Percentiles rank a stretch among this genome's conserved stretches.
Conservation (phyloP, 345 rosid genomes). For the Populus tremula region DNA sequence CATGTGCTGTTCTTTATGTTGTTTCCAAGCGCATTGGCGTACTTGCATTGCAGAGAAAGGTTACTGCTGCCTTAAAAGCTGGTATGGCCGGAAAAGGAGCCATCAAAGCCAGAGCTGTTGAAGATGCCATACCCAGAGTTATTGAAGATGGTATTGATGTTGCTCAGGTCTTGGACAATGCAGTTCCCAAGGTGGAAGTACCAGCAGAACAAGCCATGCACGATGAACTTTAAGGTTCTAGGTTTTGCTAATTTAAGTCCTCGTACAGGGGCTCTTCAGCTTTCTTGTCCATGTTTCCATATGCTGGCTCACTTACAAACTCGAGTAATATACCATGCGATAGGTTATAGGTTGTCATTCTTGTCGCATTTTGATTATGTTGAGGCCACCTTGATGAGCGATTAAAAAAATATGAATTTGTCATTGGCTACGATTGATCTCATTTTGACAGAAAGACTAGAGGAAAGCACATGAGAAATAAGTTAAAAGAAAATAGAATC, state of each 20-base stretch:
- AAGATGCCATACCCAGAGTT: conserved; percentile 13
- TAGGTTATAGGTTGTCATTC: background rate
- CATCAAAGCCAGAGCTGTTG: conserved; percentile 8
- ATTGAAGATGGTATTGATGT: conserved; percentile 39
- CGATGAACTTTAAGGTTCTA: conserved; percentile 60
- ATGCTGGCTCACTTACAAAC: background rate
- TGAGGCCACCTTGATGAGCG: no score
- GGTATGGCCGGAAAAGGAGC: conserved; percentile 55
- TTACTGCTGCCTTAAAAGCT: conserved; percentile 74
- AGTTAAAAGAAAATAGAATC: background rate
- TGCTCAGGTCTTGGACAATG: conserved; percentile 39
- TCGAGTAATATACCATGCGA: background rate
- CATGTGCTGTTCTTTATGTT: conserved; percentile 78
- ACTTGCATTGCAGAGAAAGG: conserved; percentile 66
- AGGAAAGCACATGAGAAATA: background rate
- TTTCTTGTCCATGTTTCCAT: background rate
- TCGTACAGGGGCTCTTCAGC: background rate
- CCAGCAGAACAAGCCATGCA: conserved; percentile 51
- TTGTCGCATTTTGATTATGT: background rate
- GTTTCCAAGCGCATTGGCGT: conserved; percentile 81
- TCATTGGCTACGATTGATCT: background rate
- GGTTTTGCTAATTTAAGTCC: background rate
- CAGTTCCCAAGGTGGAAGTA: conserved; percentile 36
- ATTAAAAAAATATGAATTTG: background rate
- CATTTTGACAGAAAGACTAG: background rate